Conservation (phyloP, 1,139 yeast species). For the Groenewaldozyma auringiensis region DNA sequence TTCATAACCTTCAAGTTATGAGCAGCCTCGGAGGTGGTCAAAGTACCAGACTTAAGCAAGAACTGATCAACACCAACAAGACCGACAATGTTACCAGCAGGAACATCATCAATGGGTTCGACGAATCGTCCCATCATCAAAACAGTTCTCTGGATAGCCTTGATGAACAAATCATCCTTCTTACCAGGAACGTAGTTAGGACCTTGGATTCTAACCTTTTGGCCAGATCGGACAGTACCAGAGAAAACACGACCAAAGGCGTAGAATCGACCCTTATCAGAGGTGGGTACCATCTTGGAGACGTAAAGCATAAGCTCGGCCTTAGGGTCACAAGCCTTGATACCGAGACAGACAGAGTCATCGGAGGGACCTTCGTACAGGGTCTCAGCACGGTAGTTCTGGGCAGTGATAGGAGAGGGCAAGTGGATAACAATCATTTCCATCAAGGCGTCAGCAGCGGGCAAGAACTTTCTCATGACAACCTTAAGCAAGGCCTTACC, state of each 20-base stretch:
- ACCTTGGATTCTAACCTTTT: constrained; percentile 99
- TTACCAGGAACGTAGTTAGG: constrained; percentile 98
- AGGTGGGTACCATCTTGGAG: constrained; percentile 99
- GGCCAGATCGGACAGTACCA: constrained; percentile 98
- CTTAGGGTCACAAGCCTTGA: constrained; percentile 97
- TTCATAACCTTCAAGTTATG: constrained; percentile 99
- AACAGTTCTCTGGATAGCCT: constrained; percentile 98
- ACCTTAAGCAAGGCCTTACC: constrained; percentile 98
- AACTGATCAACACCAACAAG: constrained; percentile 99
- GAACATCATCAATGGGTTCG: constrained; percentile 98
- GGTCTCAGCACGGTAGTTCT: constrained; percentile 97
- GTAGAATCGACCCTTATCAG: constrained; percentile 99
- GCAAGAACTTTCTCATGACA: constrained; percentile 99
- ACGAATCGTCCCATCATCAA: constrained; percentile 99
- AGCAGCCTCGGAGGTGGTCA: constrained; percentile 92
- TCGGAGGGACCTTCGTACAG: constrained; percentile 99
- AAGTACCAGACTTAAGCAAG: constrained; percentile 98
- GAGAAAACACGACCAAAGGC: constrained; percentile 99
- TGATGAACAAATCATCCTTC: constrained; percentile 95
- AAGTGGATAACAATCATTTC: constrained; percentile 98
- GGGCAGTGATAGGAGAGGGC: constrained; percentile 99
- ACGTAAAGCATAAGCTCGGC: constrained; percentile 99
- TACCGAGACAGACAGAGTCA: constrained; percentile 84
- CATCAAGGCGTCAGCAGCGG: constrained; percentile 99
- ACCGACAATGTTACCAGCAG: constrained; percentile 99